These are phyloP conservation scores for Globisporangium recalcitrans DNA, from an alignment of 352 stramenopile genomes.

Conservation along the genomic window DNA sequence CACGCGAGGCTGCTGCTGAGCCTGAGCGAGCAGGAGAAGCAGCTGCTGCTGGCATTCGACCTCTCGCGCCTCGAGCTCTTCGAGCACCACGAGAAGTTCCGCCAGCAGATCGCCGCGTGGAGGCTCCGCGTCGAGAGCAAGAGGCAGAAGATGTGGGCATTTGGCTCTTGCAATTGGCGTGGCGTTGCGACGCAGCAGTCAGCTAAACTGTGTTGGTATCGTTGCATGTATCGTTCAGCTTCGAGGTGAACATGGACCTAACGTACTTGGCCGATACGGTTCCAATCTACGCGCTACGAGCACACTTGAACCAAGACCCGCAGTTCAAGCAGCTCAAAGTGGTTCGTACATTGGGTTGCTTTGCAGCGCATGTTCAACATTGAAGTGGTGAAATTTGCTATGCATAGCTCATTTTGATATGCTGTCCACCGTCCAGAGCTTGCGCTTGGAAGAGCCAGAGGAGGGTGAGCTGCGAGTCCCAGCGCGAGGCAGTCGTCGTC, in stretches of 20 bases:
- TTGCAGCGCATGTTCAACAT: neutral
- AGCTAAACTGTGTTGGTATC: neutral
- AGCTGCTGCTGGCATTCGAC: constrained; percentile 25
- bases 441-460: neutral
- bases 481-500: neutral
- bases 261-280: constrained; percentile 5
- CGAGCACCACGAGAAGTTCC: constrained; percentile 24
- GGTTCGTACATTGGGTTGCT: neutral
- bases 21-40: constrained; percentile 19
- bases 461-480: neutral
- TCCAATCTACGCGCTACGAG: constrained; percentile 10
- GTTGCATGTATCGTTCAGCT: neutral
- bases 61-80: constrained; percentile 28
- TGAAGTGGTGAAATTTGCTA: neutral
- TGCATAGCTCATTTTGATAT: neutral
- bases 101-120: constrained; percentile 19
- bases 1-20: constrained; percentile 9
- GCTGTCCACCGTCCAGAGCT: neutral
- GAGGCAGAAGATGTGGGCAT: neutral
- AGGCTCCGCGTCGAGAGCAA: constrained; percentile 11
- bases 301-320: neutral
- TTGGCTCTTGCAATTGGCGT: neutral
- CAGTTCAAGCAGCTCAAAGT: constrained; percentile 12
- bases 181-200: neutral
- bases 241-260: neutral